Evolutionary conservation across 106 monocot genomes (phyloP).

Genomic region (Platanthera guangdongensis): DNA sequence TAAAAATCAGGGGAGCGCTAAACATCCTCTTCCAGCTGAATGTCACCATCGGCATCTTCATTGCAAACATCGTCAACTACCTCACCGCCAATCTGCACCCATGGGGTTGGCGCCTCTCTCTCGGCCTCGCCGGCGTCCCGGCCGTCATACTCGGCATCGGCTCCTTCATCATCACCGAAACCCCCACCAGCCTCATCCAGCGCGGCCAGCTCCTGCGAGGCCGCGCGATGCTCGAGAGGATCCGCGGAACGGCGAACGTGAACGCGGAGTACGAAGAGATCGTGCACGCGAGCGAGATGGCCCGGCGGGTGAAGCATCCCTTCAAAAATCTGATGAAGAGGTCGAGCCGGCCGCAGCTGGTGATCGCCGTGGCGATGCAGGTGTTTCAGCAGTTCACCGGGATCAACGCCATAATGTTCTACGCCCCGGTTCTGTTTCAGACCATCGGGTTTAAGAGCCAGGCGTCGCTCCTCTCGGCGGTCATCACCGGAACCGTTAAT

Average conservation of each 20-base stretch:
- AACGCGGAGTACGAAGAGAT: slow-evolving; percentile 22
- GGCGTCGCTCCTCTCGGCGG: slow-evolving; percentile 24
- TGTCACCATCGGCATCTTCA: slow-evolving; percentile 42
- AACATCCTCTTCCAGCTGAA: slow-evolving; percentile 55
- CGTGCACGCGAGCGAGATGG: slow-evolving; percentile 11
- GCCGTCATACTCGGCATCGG: slow-evolving; percentile 27
- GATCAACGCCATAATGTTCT: slow-evolving; percentile 40
- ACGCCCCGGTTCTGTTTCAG: slow-evolving; percentile 36
- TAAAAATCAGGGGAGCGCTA: slow-evolving; percentile 23
- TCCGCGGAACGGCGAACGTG: slow-evolving; percentile 23
- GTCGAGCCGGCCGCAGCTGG: slow-evolving; percentile 25
- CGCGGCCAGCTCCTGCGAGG: slow-evolving; percentile 6
- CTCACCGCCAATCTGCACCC: slow-evolving; percentile 14
- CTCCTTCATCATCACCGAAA: slow-evolving; percentile 26
- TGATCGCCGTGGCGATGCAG: slow-evolving; percentile 29
- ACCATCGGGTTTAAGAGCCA: slow-evolving; percentile 31
- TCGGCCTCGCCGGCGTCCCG: slow-evolving; percentile 43
- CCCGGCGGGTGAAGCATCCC: slow-evolving; percentile 21
- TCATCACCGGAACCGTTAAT: slow-evolving; percentile 26
- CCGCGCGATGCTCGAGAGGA: slow-evolving; percentile 11
- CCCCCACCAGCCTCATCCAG: slow-evolving; percentile 40
- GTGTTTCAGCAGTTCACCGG: slow-evolving; percentile 46
- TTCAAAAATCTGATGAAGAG: slow-evolving; percentile 18
- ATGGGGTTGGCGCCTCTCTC: slow-evolving; percentile 43
- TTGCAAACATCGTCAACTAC: slow-evolving; percentile 52